Conservation (phyloP, 331 rosid genomes). For the Malus hybrid region DNA sequence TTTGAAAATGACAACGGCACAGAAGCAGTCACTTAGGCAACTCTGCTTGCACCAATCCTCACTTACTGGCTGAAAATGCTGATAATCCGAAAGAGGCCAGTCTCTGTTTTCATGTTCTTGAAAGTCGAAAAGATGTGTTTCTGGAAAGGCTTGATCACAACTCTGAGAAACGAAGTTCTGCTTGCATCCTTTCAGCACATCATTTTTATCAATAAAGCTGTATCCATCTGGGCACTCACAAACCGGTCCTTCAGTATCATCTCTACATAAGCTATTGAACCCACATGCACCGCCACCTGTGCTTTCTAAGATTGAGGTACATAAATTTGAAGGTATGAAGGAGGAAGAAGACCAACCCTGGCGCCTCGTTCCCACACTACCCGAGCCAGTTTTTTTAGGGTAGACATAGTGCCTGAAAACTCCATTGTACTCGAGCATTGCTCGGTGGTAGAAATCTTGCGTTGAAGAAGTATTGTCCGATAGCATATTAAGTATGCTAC, state of each 20-base stretch:
- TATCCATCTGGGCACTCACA: not conserved
- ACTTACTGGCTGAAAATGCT: not conserved
- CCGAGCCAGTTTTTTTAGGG: not conserved
- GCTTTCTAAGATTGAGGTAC: fast-evolving
- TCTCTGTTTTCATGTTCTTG: not conserved
- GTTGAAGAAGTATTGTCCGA: not conserved
- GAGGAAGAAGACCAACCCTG: not conserved
- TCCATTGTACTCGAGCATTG: slow-evolving; percentile 17
- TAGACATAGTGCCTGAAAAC: slow-evolving; percentile 8
- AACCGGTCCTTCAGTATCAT: not conserved
- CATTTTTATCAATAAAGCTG: not conserved
- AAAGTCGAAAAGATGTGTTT: not conserved
- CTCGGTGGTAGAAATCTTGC: slow-evolving; percentile 8
- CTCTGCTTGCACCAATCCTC: slow-evolving; percentile 6
- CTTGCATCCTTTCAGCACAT: slow-evolving; percentile 3
- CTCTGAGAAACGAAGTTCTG: not conserved
- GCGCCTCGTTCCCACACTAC: not conserved
- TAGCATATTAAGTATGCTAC: not conserved
- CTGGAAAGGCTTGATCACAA: not conserved
- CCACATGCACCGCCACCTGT: not conserved
- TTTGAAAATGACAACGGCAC: not conserved
- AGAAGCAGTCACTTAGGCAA: slow-evolving; percentile 12
- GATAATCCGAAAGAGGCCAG: not conserved
- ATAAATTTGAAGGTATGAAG: not conserved
- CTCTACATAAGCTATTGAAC: slow-evolving; percentile 2